These are phyloP conservation scores for Linnemannia zychae DNA, from an alignment of 192 early-diverging fungal genomes.

Conservation along the genomic window DNA sequence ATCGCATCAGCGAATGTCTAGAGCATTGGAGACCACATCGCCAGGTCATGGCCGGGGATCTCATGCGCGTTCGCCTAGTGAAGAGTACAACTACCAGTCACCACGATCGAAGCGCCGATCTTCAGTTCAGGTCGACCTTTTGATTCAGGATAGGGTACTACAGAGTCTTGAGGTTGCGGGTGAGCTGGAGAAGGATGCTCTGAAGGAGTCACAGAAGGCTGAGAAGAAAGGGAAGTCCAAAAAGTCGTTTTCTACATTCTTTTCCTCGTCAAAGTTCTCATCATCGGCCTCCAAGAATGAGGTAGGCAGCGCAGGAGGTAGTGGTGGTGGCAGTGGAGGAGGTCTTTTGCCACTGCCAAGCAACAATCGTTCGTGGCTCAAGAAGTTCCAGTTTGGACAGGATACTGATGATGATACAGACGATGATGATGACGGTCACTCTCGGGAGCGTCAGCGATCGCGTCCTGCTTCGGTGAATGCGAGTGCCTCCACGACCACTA, in stretches of 20 bases:
- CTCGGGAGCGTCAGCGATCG: neutral
- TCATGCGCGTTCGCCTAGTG: constrained; percentile 34
- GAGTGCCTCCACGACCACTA: neutral
- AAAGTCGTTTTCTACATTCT: constrained; percentile 23
- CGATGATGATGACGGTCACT: neutral
- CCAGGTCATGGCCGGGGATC: constrained; percentile 1
- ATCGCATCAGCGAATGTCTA: neutral
- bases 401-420: constrained; percentile 33
- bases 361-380: constrained; percentile 38
- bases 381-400: constrained; percentile 40
- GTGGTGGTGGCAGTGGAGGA: neutral
- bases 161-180: constrained; percentile 33
- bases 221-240: constrained; percentile 14
- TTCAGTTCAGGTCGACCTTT: constrained; percentile 34
- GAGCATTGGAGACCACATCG: neutral
- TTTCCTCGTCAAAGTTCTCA: constrained; percentile 14
- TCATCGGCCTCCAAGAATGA: neutral
- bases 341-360: neutral
- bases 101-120: neutral
- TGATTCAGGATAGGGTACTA: constrained; percentile 36
- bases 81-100: constrained; percentile 48
- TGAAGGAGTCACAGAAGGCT: neutral
- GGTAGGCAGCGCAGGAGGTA: too few species aligned
- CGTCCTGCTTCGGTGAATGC: neutral
- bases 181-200: constrained; percentile 11